phyloP scores from a whole-genome alignment of 1,284 basidiomycete species.

The Malassezia obtusa region DNA sequence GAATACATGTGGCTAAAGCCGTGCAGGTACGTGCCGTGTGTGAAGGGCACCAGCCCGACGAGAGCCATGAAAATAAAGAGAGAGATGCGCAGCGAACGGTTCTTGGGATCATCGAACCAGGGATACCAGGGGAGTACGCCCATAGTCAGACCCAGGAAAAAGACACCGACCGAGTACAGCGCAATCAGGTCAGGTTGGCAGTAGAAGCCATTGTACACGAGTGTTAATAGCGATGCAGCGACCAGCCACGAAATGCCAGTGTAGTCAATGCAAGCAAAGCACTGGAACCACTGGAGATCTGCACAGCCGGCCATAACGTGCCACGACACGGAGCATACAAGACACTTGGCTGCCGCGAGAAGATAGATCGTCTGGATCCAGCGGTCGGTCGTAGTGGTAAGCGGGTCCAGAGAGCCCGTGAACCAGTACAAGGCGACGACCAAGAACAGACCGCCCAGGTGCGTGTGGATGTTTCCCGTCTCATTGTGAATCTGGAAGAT shows the following conservation, averaged over 20 bases:
- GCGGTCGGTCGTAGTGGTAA: slow-evolving; percentile 43
- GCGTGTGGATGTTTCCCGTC: slow-evolving; percentile 46
- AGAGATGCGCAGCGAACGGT: slow-evolving; percentile 36
- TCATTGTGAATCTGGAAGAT: slow-evolving; percentile 47
- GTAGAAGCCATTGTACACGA: slow-evolving; percentile 47
- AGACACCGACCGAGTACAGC: slow-evolving; percentile 35
- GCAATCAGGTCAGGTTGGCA: slow-evolving; percentile 45
- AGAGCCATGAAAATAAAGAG: slow-evolving; percentile 43
- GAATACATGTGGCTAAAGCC: slow-evolving; percentile 28
- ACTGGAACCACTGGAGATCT: slow-evolving; percentile 38
- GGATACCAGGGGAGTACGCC: slow-evolving; percentile 43
- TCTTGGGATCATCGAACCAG: slow-evolving; percentile 43
- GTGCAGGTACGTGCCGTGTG: slow-evolving; percentile 39
- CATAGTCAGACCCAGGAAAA: slow-evolving; percentile 34
- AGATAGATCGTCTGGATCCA: slow-evolving; percentile 44
- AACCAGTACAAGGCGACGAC: slow-evolving; percentile 43
- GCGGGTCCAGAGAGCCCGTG: slow-evolving; percentile 30
- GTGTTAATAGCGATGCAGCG: slow-evolving; percentile 41
- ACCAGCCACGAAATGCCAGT: slow-evolving; percentile 46
- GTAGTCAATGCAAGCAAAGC: slow-evolving; percentile 46
- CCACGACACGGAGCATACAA: slow-evolving; percentile 40
- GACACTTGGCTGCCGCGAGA: slow-evolving; percentile 43
- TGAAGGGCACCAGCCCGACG: slow-evolving; percentile 38
- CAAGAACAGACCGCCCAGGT: slow-evolving; percentile 36
- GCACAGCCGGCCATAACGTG: slow-evolving; percentile 47